Base-by-base conservation (phyloP, 441 rosid genomes). In the Omphalea diandra region DNA sequence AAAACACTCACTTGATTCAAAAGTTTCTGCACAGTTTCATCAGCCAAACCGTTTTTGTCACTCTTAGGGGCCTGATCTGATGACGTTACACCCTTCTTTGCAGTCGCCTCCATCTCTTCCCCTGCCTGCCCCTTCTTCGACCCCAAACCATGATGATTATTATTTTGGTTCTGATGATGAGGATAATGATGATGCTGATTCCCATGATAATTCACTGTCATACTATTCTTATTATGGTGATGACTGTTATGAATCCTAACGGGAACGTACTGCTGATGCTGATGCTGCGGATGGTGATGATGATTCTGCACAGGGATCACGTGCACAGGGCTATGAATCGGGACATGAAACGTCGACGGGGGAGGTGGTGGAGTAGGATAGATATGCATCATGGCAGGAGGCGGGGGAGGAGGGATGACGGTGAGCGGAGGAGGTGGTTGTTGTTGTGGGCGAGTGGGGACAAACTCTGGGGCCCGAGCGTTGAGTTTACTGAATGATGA, bases 401-500 rank as follows among this genome's bases (percentile, higher is more conserved):
- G 83, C 2, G 94, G 85, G 14, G 98, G 85, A 62, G 91, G 79
- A 18, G 83, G 84, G 38, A 84, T 73, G 69, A 79, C 75, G 50
- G 64, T 3, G 69, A 83, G 67, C 58, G n/a, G n/a, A n/a, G n/a
- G n/a, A n/a, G n/a, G n/a, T n/a, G 79, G 61, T 1, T 76, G 66
- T 7, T 60, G 73, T 18, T 78, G 73, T 29, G 81, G 73, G 61
- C 88, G 94, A 69, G 87, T 81, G 52, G 98, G 99, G 5, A 95
- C 98, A 83, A 95, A 95, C 82, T 80, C 99, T 0, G 97, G 95
- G 35, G 97, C 98, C 79, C 79, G 78, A 3, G 97, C 97, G 85
- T 90, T 95, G 80, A 90, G 98, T 52, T 91, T 76, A 64, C 91
- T 90, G 7, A 79, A 85, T 33, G 99, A 95, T 8, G 76, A 72